These are phyloP conservation scores for Penicillium subrubescens DNA, from an alignment of 495 filamentous ascomycete genomes.

Conservation along the genomic window DNA sequence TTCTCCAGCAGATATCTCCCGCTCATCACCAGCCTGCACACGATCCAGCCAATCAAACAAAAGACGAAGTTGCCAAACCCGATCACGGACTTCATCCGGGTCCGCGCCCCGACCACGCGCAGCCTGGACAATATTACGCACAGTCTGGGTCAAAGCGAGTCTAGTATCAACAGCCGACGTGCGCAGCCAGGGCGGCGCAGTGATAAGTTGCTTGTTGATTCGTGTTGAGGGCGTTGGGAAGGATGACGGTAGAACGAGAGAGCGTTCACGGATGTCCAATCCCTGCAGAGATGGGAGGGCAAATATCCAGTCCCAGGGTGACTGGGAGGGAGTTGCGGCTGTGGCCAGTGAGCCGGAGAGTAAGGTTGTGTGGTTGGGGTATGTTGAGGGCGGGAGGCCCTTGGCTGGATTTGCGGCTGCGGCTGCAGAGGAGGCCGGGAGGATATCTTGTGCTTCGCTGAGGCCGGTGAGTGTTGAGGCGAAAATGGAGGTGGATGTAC, in stretches of 20 bases:
- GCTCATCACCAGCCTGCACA: conserved; percentile 34
- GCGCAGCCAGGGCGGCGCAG: conserved; percentile 45
- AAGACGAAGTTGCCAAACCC: conserved; percentile 71
- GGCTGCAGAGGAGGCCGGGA: conserved; percentile 30
- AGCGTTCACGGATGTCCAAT: conserved; percentile 76
- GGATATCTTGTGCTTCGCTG: conserved; percentile 44
- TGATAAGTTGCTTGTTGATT: conserved; percentile 40
- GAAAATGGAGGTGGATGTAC: conserved; percentile 64
- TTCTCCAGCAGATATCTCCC: conserved; percentile 33
- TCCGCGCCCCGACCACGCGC: conserved; percentile 39
- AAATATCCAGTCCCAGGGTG: conserved; percentile 77
- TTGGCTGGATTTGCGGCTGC: conserved; percentile 31
- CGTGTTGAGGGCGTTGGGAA: conserved; percentile 32
- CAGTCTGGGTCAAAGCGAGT: conserved; percentile 66
- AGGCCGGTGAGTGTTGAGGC: conserved; percentile 64
- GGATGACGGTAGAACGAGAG: conserved; percentile 68
- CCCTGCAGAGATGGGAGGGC: conserved; percentile 59
- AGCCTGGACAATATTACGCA: conserved; percentile 56
- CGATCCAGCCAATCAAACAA: conserved; percentile 82
- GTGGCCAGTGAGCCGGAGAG: conserved; percentile 27
- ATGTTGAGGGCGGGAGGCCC: conserved; percentile 34
- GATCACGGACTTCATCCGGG: conserved; percentile 55
- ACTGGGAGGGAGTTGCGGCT: conserved; percentile 42
- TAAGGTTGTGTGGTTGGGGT: conserved; percentile 25
- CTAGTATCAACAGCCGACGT: conserved; percentile 76